Percentiles rank a stretch among this genome's conserved stretches.
Evolutionary conservation across 225 moss, liverwort and hornwort genomes (phyloP).

Genomic region (Sphagnum contortum): DNA sequence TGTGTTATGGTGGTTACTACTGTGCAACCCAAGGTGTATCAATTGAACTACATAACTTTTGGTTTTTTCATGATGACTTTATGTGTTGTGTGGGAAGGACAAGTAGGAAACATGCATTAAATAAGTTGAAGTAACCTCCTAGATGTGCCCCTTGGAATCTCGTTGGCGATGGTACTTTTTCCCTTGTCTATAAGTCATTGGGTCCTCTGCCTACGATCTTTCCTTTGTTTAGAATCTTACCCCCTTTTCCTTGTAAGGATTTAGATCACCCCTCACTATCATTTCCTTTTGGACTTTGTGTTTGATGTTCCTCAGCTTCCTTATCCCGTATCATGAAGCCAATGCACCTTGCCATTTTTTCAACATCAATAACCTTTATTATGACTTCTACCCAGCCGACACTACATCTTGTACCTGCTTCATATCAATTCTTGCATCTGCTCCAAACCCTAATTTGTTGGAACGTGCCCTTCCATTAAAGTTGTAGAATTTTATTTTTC

Average conservation of each 20-base stretch:
- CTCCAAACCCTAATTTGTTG: too few relatives aligned
- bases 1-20: too few relatives aligned
- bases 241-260: slow-evolving; percentile 35
- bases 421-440: slow-evolving; percentile 12
- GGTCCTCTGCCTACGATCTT: slow-evolving; percentile 64
- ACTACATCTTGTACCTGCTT: slow-evolving; percentile 64
- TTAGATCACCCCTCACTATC: slow-evolving; percentile 4
- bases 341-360: slow-evolving; percentile 57
- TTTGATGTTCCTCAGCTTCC: slow-evolving; percentile 30
- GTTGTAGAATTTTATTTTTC: too few relatives aligned
- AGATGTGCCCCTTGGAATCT: too few relatives aligned
- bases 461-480: too few relatives aligned
- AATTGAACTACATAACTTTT: too few relatives aligned
- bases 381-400: slow-evolving; percentile 63
- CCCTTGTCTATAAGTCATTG: not conserved
- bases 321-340: slow-evolving; percentile 61
- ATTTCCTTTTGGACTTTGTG: slow-evolving; percentile 12
- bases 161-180: too few relatives aligned
- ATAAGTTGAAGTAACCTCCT: too few relatives aligned
- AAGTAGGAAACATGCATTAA: too few relatives aligned
- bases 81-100: too few relatives aligned
- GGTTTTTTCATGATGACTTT: too few relatives aligned
- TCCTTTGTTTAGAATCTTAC: slow-evolving; percentile 51
- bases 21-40: too few relatives aligned
- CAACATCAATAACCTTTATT: slow-evolving; percentile 67